Conservation (phyloP, 2,329 filamentous ascomycete genomes). For the Monosporascus sp. region DNA sequence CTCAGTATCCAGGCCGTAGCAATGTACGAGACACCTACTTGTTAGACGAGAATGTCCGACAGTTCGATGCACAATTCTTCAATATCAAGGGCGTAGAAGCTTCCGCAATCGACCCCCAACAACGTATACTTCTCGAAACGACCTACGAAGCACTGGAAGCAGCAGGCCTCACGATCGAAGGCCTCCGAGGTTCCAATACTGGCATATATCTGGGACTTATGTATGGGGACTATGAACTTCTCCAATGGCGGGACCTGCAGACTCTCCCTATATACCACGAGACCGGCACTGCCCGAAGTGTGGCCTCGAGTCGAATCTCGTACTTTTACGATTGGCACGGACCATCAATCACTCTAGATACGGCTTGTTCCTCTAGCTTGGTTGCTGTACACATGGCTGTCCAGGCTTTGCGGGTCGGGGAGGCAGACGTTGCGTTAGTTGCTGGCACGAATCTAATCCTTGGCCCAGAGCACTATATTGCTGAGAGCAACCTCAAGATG, state of each 20-base stretch:
- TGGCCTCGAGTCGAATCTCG: background rate
- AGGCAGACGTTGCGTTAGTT: background rate
- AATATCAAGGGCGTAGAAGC: background rate
- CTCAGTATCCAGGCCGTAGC: background rate
- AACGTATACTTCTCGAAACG: background rate
- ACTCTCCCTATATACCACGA: background rate
- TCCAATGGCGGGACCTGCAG: background rate
- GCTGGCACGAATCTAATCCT: background rate
- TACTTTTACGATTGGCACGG: background rate
- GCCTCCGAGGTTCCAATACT: background rate
- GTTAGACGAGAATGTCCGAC: background rate
- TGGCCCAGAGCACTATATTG: background rate
- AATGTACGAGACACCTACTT: background rate
- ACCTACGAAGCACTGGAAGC: background rate
- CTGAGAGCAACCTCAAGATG: background rate
- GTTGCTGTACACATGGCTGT: background rate
- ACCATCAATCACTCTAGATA: background rate
- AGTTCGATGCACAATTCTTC: background rate
- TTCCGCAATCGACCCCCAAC: background rate
- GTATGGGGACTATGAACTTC: background rate
- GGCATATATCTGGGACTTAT: background rate
- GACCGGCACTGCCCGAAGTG: background rate
- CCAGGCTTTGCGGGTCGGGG: background rate
- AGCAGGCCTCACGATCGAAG: background rate
- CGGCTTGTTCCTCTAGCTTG: background rate